Evolutionary conservation across 257 asterid genomes (phyloP).

Genomic region (Nicotiana noctiflora): DNA sequence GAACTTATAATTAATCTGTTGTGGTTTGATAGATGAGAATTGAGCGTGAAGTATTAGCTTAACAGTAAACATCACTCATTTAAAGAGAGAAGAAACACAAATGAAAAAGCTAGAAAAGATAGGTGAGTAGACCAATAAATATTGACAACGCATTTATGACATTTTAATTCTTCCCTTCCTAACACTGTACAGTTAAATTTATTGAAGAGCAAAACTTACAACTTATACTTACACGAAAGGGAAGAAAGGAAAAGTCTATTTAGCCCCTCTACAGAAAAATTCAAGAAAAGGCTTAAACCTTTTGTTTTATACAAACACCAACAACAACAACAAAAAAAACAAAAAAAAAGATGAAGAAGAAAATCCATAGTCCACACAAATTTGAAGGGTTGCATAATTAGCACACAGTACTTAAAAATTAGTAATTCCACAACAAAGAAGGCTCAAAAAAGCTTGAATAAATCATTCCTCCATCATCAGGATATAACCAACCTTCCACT

Average conservation of each 20-base stretch:
- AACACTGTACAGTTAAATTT: constrained; percentile 30
- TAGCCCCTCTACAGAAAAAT: constrained; percentile 12
- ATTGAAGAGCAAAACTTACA: constrained; percentile 6
- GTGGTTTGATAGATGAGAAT: neutral
- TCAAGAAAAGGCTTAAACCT: neutral
- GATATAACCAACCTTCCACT: constrained; percentile 51
- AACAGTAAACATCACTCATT: neutral
- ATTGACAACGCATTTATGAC: constrained; percentile 17
- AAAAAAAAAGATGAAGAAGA: neutral
- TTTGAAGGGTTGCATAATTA: neutral
- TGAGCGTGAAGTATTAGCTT: neutral
- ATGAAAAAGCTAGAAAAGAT: neutral
- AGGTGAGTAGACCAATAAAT: neutral
- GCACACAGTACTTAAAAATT: neutral
- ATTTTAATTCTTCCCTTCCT: constrained; percentile 1
- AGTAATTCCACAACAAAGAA: constrained; percentile 51
- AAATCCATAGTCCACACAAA: neutral
- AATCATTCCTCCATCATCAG: constrained; percentile 16
- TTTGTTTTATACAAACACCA: neutral
- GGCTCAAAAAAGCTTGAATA: constrained; percentile 24
- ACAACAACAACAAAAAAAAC: too few species aligned
- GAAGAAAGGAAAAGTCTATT: neutral
- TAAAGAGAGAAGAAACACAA: neutral
- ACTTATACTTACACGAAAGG: neutral
- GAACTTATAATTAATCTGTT: neutral